Percentiles rank a stretch among this genome's conserved stretches.
Evolutionary conservation across 208 protist genomes (phyloP).

Genomic region (Acanthamoeba triangularis): DNA sequence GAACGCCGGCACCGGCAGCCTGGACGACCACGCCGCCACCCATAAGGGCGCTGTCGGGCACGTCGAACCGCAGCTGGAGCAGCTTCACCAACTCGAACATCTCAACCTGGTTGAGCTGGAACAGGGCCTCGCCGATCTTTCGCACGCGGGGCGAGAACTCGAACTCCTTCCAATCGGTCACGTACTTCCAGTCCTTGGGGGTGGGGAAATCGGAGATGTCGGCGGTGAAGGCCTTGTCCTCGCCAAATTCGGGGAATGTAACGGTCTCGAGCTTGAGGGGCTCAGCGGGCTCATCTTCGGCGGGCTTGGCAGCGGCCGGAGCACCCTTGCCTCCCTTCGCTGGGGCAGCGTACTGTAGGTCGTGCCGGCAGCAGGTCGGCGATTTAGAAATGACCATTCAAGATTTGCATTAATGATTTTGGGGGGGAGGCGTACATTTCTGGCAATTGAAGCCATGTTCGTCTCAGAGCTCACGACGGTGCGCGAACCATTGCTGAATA

Average conservation of each 20-base stretch:
- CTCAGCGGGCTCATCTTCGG: neutral
- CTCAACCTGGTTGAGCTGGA: conserved; percentile 74
- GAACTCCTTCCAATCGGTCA: conserved; percentile 69
- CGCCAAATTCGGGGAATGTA: conserved; percentile 28
- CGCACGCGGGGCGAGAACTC: conserved; percentile 36
- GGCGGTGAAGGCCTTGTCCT: conserved; percentile 47
- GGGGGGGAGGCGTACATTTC: conserved; percentile 1
- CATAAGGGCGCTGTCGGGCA: conserved; percentile 74
- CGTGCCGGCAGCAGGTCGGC: neutral
- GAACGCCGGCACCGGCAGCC: neutral
- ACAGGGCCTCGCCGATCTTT: conserved; percentile 64
- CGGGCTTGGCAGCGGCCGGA: conserved; percentile 47
- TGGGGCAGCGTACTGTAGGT: neutral
- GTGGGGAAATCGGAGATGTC: conserved; percentile 58
- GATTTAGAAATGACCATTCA: neutral
- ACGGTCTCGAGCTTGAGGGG: conserved; percentile 60
- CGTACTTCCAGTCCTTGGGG: conserved; percentile 26
- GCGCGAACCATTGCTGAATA: conserved; percentile 56
- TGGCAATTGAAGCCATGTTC: neutral
- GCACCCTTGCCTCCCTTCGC: conserved; percentile 72
- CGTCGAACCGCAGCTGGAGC: conserved; percentile 67
- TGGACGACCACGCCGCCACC: conserved; percentile 56
- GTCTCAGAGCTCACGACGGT: neutral
- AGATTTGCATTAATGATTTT: neutral
- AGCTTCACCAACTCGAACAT: conserved; percentile 76